A percentile compares a stretch with the other conserved stretches of the same genome.
phyloP scores from a whole-genome alignment of 1,139 yeast genomes.

The Debaryomyces psychrophilus region DNA sequence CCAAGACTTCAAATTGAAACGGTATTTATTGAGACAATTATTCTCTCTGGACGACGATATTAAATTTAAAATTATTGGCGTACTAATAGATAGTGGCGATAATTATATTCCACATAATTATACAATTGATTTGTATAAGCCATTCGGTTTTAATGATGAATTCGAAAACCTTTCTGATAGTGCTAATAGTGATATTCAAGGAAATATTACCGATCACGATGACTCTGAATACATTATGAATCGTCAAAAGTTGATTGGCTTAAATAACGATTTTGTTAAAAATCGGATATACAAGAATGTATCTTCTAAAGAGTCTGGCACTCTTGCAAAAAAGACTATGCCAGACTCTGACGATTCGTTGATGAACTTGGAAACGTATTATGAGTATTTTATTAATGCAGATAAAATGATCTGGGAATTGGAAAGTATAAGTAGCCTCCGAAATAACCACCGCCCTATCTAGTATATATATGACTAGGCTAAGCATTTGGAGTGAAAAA shows the following conservation, averaged over 20 bases:
- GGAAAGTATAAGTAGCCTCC: constrained; percentile 17
- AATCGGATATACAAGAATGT: constrained; percentile 17
- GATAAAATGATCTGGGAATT: constrained; percentile 29
- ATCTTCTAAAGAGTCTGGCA: constrained; percentile 1
- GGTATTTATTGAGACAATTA: constrained; percentile 18
- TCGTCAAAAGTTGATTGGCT: constrained; percentile 20
- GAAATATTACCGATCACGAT: constrained; percentile 4
- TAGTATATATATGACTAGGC: background rate
- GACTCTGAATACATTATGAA: constrained; percentile 6
- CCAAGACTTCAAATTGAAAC: constrained; percentile 21
- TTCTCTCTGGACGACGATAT: constrained; percentile 15
- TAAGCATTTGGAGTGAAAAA: background rate
- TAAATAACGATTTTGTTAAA: constrained; percentile 21
- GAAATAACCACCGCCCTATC: constrained; percentile 8
- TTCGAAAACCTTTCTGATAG: constrained; percentile 6
- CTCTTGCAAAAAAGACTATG: too few species aligned
- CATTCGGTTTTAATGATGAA: constrained; percentile 5
- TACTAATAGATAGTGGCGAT: constrained; percentile 46
- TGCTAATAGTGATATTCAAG: constrained; percentile 9
- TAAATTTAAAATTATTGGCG: constrained; percentile 32
- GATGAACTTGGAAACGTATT: constrained; percentile 10
- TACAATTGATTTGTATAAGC: constrained; percentile 13
- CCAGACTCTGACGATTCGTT: background rate
- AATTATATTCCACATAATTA: constrained; percentile 27
- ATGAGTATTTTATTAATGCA: constrained; percentile 31